Evolutionary conservation across 495 filamentous ascomycete species (phyloP).

Genomic region (Xylaria venustula): DNA sequence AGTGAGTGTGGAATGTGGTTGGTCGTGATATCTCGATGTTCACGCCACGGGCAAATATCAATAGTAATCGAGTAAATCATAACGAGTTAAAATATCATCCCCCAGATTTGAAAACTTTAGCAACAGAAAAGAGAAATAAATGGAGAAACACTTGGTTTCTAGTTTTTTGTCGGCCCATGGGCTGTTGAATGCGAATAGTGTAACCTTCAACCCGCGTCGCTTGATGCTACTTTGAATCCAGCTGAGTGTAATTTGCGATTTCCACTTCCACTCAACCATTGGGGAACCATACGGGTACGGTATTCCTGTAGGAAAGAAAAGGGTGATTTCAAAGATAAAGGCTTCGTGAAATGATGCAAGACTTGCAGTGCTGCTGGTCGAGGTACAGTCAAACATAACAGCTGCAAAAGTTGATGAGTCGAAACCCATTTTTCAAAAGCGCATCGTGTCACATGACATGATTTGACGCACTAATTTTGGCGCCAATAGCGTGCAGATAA

Average conservation of each 20-base stretch:
- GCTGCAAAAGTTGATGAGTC: background rate
- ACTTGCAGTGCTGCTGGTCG: background rate
- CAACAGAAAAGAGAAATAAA: no score
- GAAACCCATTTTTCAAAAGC: background rate
- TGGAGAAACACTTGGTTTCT: no score
- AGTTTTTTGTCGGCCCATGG: background rate
- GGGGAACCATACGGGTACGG: background rate
- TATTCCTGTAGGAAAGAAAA: background rate
- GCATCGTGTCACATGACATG: slow-evolving; percentile 8
- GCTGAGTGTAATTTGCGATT: background rate
- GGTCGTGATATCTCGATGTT: no score
- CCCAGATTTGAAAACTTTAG: no score
- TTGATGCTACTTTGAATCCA: background rate
- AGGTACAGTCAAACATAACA: background rate
- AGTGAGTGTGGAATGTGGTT: no score
- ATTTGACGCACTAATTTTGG: no score
- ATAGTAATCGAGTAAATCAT: no score
- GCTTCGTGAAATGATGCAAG: background rate
- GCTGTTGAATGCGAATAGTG: no score
- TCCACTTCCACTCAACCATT: background rate
- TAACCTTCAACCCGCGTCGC: background rate
- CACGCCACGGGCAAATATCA: no score
- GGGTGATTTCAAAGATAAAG: background rate
- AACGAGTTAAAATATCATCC: no score
- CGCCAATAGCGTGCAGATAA: no score